A percentile compares a stretch with the other conserved stretches of the same genome.
phyloP scores from a whole-genome alignment of 305 asterid genomes.

The Caryopteris hybrid region DNA sequence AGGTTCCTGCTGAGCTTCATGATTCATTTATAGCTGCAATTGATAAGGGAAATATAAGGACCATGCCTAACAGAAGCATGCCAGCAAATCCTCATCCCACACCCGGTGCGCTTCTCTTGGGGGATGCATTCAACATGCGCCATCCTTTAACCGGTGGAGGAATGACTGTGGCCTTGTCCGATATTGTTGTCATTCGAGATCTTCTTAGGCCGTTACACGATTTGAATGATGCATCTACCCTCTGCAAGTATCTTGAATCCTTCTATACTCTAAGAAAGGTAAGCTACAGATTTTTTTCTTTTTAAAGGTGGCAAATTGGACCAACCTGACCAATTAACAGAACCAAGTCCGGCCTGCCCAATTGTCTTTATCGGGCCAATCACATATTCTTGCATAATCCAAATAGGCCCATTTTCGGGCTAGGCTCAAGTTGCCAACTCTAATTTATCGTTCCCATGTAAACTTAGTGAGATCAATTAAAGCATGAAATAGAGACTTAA shows the following conservation, averaged over 20 bases:
- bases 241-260: constrained; percentile 67
- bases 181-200: constrained; percentile 70
- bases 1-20: constrained; percentile 62
- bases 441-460: neutral
- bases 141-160: constrained; percentile 91
- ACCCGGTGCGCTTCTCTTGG: constrained; percentile 69
- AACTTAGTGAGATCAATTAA: neutral
- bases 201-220: constrained; percentile 56
- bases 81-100: constrained; percentile 79
- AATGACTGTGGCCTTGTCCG: constrained; percentile 85
- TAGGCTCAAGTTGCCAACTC: neutral
- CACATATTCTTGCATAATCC: too few relatives aligned
- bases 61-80: constrained; percentile 87
- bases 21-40: constrained; percentile 50
- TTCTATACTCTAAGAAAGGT: constrained; percentile 77
- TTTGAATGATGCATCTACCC: constrained; percentile 38
- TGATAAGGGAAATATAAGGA: constrained; percentile 63
- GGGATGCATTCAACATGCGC: constrained; percentile 86
- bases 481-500: neutral
- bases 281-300: neutral
- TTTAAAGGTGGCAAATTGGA: neutral
- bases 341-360: too few relatives aligned
- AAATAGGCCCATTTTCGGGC: too few relatives aligned
- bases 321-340: too few relatives aligned
- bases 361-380: too few relatives aligned